Evolutionary conservation across 257 asterid species (phyloP).

Genomic region (Solanum chilense): DNA sequence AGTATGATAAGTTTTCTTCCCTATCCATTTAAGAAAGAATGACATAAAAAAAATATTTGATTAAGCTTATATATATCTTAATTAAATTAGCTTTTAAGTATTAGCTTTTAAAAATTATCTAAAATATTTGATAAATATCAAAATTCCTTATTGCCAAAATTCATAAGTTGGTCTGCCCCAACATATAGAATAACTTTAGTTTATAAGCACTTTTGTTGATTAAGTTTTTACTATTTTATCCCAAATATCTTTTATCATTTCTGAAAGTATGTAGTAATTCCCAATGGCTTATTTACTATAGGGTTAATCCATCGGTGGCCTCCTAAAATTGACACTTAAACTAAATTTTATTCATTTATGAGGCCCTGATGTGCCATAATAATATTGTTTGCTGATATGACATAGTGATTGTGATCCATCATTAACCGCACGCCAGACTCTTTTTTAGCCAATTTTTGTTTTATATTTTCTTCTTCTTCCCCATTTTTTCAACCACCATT

Average conservation of each 20-base stretch:
- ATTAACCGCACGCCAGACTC: rapidly evolving
- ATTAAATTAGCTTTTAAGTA: not conserved
- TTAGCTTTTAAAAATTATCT: not conserved
- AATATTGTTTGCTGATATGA: no score
- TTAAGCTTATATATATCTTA: not conserved
- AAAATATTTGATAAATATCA: not conserved
- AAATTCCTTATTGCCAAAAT: not conserved
- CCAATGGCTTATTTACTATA: not conserved
- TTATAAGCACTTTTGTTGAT: not conserved
- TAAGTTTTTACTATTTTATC: not conserved
- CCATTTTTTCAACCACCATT: no score
- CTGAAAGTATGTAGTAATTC: not conserved
- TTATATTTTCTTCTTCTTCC: no score
- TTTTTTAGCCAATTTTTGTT: no score
- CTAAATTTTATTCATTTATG: no score
- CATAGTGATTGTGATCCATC: no score
- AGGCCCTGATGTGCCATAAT: no score
- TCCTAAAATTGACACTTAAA: no score
- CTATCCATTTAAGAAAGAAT: no score
- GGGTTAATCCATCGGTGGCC: rapidly evolving
- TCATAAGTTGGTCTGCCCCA: not conserved
- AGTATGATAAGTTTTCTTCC: not conserved
- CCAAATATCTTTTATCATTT: not conserved
- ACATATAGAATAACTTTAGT: not conserved
- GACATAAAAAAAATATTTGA: not conserved